These are phyloP conservation scores for Eimeria necatrix DNA, from an alignment of 169 alveolate genomes.

Conservation along the genomic window DNA sequence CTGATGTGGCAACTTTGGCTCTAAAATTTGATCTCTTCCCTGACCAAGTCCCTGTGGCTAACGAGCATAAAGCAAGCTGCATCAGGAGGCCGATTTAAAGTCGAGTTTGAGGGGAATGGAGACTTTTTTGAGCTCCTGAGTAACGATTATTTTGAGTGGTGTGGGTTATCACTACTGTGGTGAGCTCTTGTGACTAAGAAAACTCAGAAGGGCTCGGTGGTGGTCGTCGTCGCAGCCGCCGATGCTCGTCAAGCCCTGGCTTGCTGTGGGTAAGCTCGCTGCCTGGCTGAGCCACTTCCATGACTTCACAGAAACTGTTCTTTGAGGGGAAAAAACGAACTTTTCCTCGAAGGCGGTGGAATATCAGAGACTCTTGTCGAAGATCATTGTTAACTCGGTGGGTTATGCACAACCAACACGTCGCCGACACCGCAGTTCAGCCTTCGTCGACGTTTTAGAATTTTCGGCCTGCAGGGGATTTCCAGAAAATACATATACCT, in stretches of 20 bases:
- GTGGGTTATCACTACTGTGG: not conserved
- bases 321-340: slow-evolving; percentile 47
- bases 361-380: slow-evolving; percentile 44
- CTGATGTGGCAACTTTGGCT: not conserved
- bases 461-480: slow-evolving; percentile 11
- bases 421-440: slow-evolving; percentile 27
- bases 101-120: not conserved
- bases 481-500: slow-evolving; percentile 28
- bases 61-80: slow-evolving; percentile 5
- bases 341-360: slow-evolving; percentile 63
- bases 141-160: not conserved
- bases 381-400: slow-evolving; percentile 20
- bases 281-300: slow-evolving; percentile 31
- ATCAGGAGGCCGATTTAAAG: not conserved
- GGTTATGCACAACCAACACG: slow-evolving; percentile 10
- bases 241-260: slow-evolving; percentile 78
- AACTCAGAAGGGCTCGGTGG: not conserved
- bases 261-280: slow-evolving; percentile 67
- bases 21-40: not conserved
- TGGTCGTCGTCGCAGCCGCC: slow-evolving; percentile 60
- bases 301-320: slow-evolving; percentile 44
- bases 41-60: slow-evolving; percentile 19
- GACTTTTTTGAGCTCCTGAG: not conserved
- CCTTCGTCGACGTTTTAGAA: not conserved
- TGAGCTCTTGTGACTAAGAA: not conserved